Evolutionary conservation across 202 grass and related monocot genomes (phyloP), one percentile per base, ranked within the genome.

Genomic region (Carex arenaria): DNA sequence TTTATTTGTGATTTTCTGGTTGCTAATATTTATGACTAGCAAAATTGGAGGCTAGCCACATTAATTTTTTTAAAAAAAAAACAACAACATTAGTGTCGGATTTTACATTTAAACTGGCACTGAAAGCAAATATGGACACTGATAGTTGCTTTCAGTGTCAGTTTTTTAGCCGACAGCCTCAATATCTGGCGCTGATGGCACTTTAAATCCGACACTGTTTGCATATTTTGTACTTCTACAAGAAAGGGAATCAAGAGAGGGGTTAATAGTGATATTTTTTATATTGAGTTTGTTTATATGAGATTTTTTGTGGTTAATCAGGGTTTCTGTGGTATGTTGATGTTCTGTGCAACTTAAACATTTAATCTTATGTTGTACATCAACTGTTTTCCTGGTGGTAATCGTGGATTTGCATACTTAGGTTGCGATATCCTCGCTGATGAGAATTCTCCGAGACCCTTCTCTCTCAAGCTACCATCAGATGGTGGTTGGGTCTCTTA

Each of bases 401-500:
- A 55, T 89, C 57, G 54, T 86, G 72, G 74, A 73, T 89, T 72
- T 61, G 19, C 28, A 79, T 64, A 80, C 62, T 64, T 84, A 98
- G 95, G 93, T 98, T 87, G 95, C 95, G 51, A 95, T 98, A 87
- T 90, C 83, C 86, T 98, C 95, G 70, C 89, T 98, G 63, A 98
- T 98, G 93, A 81, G 90, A 84, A 93, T 98, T 88, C 95, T 98
- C 66, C 84, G 85, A 86, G 95, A 98, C 87, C 90, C 95, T 80
- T 98, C 95, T 5, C 95, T 98, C 88, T 93, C 95, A 85, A 98
- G 95, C 86, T 98, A 98, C 84, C 95, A 98, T 86, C 95, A 98
- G 76, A 95, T 92, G 90, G 95, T 98, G 45, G 95, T 98, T 43
- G 80, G 81, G 76, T 98, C 95, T 85, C 89, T 98, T 64, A 86